Base-by-base conservation (phyloP, 2,329 filamentous ascomycete genomes). In the Aaosphaeria pasadenensis region DNA sequence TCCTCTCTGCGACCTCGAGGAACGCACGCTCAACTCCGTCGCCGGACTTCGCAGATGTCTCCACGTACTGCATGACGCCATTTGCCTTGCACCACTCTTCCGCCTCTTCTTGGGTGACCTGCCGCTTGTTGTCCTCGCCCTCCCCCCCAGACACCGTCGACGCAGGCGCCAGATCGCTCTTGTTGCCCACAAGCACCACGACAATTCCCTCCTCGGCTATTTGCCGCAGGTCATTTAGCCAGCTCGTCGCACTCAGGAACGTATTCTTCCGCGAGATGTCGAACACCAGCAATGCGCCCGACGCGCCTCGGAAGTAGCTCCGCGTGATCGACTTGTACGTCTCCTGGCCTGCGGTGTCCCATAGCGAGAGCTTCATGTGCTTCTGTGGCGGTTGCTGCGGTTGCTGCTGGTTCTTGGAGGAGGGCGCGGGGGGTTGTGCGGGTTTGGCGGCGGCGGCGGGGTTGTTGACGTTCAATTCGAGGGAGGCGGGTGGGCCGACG, bases 181-280 rank as follows among this genome's bases (percentile, higher is more conserved):
- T 99, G 75, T 99, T 99, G 39, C 94, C 94, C 5, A 99, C 94
- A 5, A 99, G 76, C 17, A 99, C 86, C 11, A 97, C 89, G 41
- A 96, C 89, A 55, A 97, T 96, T 63, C 94, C 89, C 28, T 94
- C 89, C 72, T 97, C 94, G 43, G 94, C 94, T 60, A 97, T 96
- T 70, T 94, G 89, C 39, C 91, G 85, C 55, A 99, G 79, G 74
- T 99, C 94, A 63, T 92, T 85, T 40, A 97, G 84, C 94, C 94
- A 99, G 71, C 90, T 86, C 31, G 89, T 95, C 46, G 89, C 92
- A 62, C 92, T 91, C 52, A 84, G 76, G 66, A 97, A 97, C 6
- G 92, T 97, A 44, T 85, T 80, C 43, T 85, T 85, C 49, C 94
- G 83, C 30, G 89, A 89, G 56, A 99, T 92, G 71, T 99, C 94